Base-by-base conservation (phyloP, 495 filamentous ascomycete species). In the Hypomontagnella monticulosa region DNA sequence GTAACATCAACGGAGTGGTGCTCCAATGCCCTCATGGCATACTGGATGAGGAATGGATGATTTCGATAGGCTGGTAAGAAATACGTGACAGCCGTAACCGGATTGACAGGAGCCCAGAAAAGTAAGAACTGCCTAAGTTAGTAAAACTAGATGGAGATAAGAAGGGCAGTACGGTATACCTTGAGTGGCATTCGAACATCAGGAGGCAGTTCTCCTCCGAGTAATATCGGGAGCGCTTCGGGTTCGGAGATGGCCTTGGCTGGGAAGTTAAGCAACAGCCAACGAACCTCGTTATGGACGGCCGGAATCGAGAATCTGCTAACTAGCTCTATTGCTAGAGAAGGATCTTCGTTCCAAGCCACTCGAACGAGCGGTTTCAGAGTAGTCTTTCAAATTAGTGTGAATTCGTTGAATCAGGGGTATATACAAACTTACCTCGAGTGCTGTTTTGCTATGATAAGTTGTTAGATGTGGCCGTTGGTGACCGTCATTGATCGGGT, bases 11-110 rank as follows among this genome's bases (percentile, higher is more conserved):
- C 89, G 0, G 93, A 89, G 74, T 99, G 94, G 67, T 87, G 90
- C 71, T 98, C 94, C 59, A 99, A 75, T 4, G 95, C 92, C 57
- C 93, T 85, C 92, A 99, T 96, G 7, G 96, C 96, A 76, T 98
- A 99, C 73, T 99, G 96, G 42, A 98, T 83, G 51, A 99, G 87
- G 79, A 91, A 97, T 0, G 96, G 91, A 73, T 99, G 89, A 69
- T 97, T 95, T n/a, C 89, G 87, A 77, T 96, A 98, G 4, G 91
- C 86, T 0, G 96, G 96, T 59, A 97, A 73, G 79, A 98, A 98
- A 76, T 93, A 93, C 0, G 93, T 96, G 5, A 96, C 86, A 4
- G 96, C 93, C 12, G 93, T 93, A 49, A 95, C 89, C 1, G 96
- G 95, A 69, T 96, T 96, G 15, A 97, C 91, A 12, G 96, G 87